Conservation (phyloP, 2,329 filamentous ascomycete genomes). For the Fusarium cyanostomum region DNA sequence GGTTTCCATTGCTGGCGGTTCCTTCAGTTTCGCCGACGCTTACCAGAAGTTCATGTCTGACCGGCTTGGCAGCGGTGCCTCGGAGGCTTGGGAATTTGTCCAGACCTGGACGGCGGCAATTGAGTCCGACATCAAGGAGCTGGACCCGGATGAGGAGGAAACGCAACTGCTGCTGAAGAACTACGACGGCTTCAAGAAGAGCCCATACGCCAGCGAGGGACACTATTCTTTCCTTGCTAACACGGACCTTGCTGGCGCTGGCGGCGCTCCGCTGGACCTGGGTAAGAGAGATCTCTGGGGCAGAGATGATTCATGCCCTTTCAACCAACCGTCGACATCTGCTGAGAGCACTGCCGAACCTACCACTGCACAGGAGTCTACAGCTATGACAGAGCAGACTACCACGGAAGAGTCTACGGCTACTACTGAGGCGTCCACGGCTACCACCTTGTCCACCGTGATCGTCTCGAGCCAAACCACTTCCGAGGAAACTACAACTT, state of each 20-base stretch:
- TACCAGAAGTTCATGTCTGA: slow-evolving; percentile 10
- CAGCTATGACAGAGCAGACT: neutral
- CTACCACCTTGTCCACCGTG: neutral
- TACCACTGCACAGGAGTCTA: neutral
- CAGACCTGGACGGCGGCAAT: neutral
- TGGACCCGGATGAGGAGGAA: neutral
- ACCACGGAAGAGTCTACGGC: neutral
- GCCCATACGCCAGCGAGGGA: neutral
- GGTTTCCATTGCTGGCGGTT: neutral
- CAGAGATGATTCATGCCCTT: slow-evolving; percentile 4
- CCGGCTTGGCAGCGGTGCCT: neutral
- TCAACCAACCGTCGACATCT: neutral
- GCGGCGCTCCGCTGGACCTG: neutral
- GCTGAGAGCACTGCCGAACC: neutral
- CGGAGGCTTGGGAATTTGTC: slow-evolving; percentile 8
- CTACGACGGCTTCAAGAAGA: neutral
- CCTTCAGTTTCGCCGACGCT: slow-evolving; percentile 2
- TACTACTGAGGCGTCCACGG: neutral
- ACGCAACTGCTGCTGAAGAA: neutral
- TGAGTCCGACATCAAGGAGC: neutral
- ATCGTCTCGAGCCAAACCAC: neutral
- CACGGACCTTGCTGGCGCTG: slow-evolving; percentile 1
- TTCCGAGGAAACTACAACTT: neutral
- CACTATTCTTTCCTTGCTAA: slow-evolving; percentile 7
- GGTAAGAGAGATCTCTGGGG: slow-evolving; percentile 4